Base-by-base conservation (phyloP, 2,329 filamentous ascomycete genomes). In the Colletotrichum euphorbiae region DNA sequence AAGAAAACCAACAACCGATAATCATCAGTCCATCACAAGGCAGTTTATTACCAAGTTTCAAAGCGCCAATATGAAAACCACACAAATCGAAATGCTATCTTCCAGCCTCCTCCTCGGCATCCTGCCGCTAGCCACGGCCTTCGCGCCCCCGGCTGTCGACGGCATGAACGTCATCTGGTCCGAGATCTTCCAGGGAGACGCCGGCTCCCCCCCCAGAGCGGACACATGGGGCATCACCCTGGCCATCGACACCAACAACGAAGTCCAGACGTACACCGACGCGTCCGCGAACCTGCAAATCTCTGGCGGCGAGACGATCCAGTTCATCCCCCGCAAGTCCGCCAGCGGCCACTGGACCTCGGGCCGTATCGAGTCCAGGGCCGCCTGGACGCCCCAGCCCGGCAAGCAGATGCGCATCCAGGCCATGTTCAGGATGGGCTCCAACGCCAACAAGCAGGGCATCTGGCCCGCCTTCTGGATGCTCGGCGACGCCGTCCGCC, bases 381-480 rank as follows among this genome's bases (percentile, higher is more conserved):
- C 77, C 56, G 78, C 80, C 31, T 82, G 85, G 71, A 85, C 82
- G 0, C 85, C 86, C 0, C 66, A 71, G 1, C 67, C 78, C 1
- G 83, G 84, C 69, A 81, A 80, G 67, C 72, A 83, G 33, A 87
- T 84, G 21, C 76, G 80, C 45, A 76, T 84, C 31, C 82, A 87
- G 67, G 80, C 82, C 4, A 74, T 75, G 24, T 76, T 88, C 51
- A 81, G 84, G 40, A 78, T 87, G 52, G 87, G 84, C 12, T 72
- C 72, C 67, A 82, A 82, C 74, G 46, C 74, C 1, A 74, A 75
- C 48, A 85, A 87, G 75, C 80, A 86, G 71, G 87, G 87, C 4
- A 79, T 88, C 56, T 89, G 86, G 86, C 85, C 86, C 0, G 86
- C 86, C 0, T 88, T 88, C 72, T 89, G 85, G 86, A 78, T 87